A percentile compares a stretch with the other conserved stretches of the same genome.
Evolutionary conservation across 805 yeast genomes (phyloP).

Genomic region (Metschnikowia bowlesiae): DNA sequence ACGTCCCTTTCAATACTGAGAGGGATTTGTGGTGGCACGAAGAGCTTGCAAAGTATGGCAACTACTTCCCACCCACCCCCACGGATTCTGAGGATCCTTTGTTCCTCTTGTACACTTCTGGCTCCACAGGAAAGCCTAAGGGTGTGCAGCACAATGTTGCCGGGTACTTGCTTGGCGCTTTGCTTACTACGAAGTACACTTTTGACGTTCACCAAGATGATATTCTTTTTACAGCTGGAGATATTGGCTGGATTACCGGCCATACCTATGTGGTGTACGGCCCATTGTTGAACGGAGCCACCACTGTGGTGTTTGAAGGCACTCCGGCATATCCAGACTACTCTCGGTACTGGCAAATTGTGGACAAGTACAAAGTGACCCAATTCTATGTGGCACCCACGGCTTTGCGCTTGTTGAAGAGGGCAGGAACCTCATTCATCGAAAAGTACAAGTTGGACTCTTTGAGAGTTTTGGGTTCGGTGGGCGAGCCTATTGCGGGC

Average conservation of each 20-base stretch:
- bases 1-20: slow-evolving; percentile 66
- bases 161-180: slow-evolving; percentile 91
- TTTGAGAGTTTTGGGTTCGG: slow-evolving; percentile 92
- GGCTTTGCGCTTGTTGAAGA: slow-evolving; percentile 82
- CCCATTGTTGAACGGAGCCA: slow-evolving; percentile 80
- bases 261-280: slow-evolving; percentile 96
- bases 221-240: slow-evolving; percentile 93
- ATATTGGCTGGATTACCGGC: slow-evolving; percentile 99
- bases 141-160: slow-evolving; percentile 96
- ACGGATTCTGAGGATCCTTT: slow-evolving; percentile 92
- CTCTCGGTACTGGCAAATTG: slow-evolving; percentile 95
- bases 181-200: slow-evolving; percentile 85
- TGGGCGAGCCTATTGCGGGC: slow-evolving; percentile 97
- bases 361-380: slow-evolving; percentile 85
- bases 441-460: slow-evolving; percentile 76
- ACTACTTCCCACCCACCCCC: slow-evolving; percentile 82
- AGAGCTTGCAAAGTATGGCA: slow-evolving; percentile 73
- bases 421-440: slow-evolving; percentile 85
- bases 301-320: slow-evolving; percentile 92
- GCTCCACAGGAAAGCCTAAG: slow-evolving; percentile 97
- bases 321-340: slow-evolving; percentile 96
- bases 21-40: slow-evolving; percentile 98
- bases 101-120: slow-evolving; percentile 93
- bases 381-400: slow-evolving; percentile 99
- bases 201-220: slow-evolving; percentile 91